Percentiles rank a stretch among this genome's conserved stretches.
Evolutionary conservation across 2,329 filamentous ascomycete genomes (phyloP).

Genomic region (Fusarium nematophilum): DNA sequence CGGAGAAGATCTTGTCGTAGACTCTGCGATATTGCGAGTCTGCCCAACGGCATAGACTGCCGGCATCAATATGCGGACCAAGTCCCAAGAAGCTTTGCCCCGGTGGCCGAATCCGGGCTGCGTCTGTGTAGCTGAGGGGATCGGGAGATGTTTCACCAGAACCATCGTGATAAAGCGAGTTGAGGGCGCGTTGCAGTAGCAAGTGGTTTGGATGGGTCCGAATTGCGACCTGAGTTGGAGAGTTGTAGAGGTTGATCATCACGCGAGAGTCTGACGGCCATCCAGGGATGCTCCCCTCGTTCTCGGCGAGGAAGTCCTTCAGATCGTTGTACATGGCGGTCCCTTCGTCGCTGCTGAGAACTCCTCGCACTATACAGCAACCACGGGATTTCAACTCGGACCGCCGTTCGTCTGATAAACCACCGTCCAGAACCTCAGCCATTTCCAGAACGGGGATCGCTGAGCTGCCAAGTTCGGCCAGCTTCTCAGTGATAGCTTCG

Average conservation of each 20-base stretch:
- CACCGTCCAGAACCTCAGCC: conserved; percentile 39
- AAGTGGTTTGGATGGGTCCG: conserved; percentile 53
- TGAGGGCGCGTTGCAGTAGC: conserved; percentile 49
- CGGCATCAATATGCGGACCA: conserved; percentile 58
- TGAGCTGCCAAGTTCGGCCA: conserved; percentile 46
- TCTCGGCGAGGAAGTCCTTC: conserved; percentile 48
- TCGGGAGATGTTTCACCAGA: conserved; percentile 44
- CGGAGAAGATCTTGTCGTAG: conserved; percentile 52
- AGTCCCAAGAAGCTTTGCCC: conserved; percentile 52
- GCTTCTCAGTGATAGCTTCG: conserved; percentile 49
- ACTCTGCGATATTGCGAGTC: conserved; percentile 51
- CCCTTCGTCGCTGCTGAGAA: conserved; percentile 35
- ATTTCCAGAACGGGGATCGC: conserved; percentile 48
- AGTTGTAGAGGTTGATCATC: conserved; percentile 53
- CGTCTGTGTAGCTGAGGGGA: conserved; percentile 54
- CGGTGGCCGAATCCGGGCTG: conserved; percentile 51
- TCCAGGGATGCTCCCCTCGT: conserved; percentile 44
- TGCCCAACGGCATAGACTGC: conserved; percentile 56
- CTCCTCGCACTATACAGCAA: conserved; percentile 38
- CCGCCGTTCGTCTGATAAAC: conserved; percentile 31
- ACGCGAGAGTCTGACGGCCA: conserved; percentile 52
- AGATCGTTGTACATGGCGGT: conserved; percentile 44
- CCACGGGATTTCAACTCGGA: conserved; percentile 43
- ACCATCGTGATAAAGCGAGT: conserved; percentile 53
- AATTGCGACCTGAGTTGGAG: conserved; percentile 52